Conservation (phyloP, 352 stramenopile genomes). For the Globisporangium radiosum region DNA sequence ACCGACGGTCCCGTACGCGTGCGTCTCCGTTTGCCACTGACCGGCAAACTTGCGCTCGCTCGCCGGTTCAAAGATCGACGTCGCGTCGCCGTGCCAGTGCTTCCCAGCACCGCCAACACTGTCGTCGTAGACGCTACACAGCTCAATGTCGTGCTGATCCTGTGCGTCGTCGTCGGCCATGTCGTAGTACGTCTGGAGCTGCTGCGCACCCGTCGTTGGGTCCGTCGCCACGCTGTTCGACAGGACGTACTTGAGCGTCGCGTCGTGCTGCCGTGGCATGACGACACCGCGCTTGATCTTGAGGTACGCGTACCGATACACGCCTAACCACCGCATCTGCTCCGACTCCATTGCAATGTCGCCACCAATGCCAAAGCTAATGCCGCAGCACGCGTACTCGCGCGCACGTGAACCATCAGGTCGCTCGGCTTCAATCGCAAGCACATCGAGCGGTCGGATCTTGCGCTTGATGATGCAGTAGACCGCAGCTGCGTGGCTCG, state of each 20-base stretch:
- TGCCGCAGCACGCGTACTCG: slow-evolving; percentile 69
- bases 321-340: slow-evolving; percentile 53
- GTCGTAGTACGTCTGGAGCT: slow-evolving; percentile 71
- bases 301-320: slow-evolving; percentile 68
- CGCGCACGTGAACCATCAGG: slow-evolving; percentile 39
- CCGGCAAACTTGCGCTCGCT: slow-evolving; percentile 52
- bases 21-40: slow-evolving; percentile 43
- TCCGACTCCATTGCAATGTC: slow-evolving; percentile 77
- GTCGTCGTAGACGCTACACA: slow-evolving; percentile 72
- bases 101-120: slow-evolving; percentile 25
- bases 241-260: slow-evolving; percentile 69
- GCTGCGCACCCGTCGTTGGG: slow-evolving; percentile 35
- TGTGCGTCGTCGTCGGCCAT: slow-evolving; percentile 46
- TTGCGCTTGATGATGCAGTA: slow-evolving; percentile 83
- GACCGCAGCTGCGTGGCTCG: slow-evolving; percentile 52
- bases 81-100: slow-evolving; percentile 54
- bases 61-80: slow-evolving; percentile 50
- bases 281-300: slow-evolving; percentile 65
- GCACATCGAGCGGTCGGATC: slow-evolving; percentile 68
- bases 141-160: slow-evolving; percentile 68
- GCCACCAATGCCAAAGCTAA: slow-evolving; percentile 65
- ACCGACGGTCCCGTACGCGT: slow-evolving; percentile 46
- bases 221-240: slow-evolving; percentile 44
- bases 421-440: slow-evolving; percentile 44
- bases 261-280: slow-evolving; percentile 39